A percentile compares a stretch with the other conserved stretches of the same genome.
These are phyloP conservation scores for Vigna unguiculata DNA, from an alignment of 306 rosid genomes.

Conservation along the genomic window DNA sequence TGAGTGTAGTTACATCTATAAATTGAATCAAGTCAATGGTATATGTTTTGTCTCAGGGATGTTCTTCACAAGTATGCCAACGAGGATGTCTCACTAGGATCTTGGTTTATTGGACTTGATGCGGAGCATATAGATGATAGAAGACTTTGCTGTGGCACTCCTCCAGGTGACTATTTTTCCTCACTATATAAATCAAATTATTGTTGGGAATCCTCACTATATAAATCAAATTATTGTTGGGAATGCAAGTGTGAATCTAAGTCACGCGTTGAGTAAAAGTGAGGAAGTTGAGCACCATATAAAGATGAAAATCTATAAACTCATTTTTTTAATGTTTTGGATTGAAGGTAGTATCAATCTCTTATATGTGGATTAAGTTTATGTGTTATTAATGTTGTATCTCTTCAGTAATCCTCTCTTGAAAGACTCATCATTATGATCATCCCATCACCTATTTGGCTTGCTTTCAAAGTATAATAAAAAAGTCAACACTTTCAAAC, in stretches of 20 bases:
- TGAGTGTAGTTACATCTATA: background rate
- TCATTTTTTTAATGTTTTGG: too few relatives aligned
- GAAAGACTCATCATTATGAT: too few relatives aligned
- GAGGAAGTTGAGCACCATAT: too few relatives aligned
- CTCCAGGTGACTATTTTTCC: conserved; percentile 72
- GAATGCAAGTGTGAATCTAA: too few relatives aligned
- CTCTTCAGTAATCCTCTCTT: too few relatives aligned
- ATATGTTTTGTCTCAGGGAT: conserved; percentile 63
- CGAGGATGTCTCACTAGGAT: conserved; percentile 94
- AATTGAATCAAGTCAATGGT: background rate
- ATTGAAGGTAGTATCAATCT: too few relatives aligned
- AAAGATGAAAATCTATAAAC: too few relatives aligned
- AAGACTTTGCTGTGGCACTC: conserved; percentile 94
- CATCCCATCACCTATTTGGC: conserved; percentile 3
- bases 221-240: too few relatives aligned
- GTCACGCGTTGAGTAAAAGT: too few relatives aligned
- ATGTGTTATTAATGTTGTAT: too few relatives aligned
- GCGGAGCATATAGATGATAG: conserved; percentile 92
- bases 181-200: background rate
- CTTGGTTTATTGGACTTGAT: conserved; percentile 98
- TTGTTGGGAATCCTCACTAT: too few relatives aligned
- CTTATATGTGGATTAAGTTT: too few relatives aligned
- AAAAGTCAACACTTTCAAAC: conserved; percentile 10
- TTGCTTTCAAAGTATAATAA: background rate
- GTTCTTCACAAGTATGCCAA: conserved; percentile 97